These are phyloP conservation scores for Kluyveromyces lactis DNA, from an alignment of 805 yeast species.

Conservation along the genomic window DNA sequence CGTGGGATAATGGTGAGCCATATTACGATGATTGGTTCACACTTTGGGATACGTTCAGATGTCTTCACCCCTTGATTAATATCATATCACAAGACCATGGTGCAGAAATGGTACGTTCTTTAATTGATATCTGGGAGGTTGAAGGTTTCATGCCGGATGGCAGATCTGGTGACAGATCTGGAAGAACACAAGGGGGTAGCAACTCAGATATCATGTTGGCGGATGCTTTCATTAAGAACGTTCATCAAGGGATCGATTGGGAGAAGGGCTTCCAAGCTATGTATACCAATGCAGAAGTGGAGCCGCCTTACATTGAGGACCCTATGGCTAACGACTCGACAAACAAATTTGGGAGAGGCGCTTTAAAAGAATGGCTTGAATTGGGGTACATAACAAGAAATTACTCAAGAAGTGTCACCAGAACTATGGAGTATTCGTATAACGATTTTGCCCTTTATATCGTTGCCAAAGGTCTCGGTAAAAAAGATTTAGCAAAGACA, in stretches of 20 bases:
- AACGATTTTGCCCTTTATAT: conserved; percentile 30
- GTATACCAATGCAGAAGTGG: conserved; percentile 31
- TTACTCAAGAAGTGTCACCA: conserved; percentile 28
- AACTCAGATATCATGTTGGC: conserved; percentile 32
- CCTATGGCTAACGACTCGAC: conserved; percentile 25
- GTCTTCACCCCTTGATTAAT: conserved; percentile 28
- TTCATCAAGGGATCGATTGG: conserved; percentile 25
- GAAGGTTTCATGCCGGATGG: conserved; percentile 34
- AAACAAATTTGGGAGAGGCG: conserved; percentile 31
- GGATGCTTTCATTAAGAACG: conserved; percentile 29
- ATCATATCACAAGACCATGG: conserved; percentile 24
- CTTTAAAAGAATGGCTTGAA: conserved; percentile 28
- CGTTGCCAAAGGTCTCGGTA: conserved; percentile 28
- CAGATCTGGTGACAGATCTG: conserved; percentile 31
- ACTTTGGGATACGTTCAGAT: conserved; percentile 34
- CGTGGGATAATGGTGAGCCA: conserved; percentile 12
- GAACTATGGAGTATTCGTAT: conserved; percentile 33
- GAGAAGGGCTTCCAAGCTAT: conserved; percentile 26
- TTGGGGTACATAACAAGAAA: conserved; percentile 29
- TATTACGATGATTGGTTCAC: conserved; percentile 34
- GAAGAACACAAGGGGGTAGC: conserved; percentile 33
- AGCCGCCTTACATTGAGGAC: conserved; percentile 27
- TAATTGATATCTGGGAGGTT: conserved; percentile 25
- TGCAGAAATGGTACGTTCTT: conserved; percentile 24
- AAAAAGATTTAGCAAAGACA: conserved; percentile 16